Evolutionary conservation across 164 flowering plant genomes (phyloP).

Genomic region (Vitis rotundifolia): DNA sequence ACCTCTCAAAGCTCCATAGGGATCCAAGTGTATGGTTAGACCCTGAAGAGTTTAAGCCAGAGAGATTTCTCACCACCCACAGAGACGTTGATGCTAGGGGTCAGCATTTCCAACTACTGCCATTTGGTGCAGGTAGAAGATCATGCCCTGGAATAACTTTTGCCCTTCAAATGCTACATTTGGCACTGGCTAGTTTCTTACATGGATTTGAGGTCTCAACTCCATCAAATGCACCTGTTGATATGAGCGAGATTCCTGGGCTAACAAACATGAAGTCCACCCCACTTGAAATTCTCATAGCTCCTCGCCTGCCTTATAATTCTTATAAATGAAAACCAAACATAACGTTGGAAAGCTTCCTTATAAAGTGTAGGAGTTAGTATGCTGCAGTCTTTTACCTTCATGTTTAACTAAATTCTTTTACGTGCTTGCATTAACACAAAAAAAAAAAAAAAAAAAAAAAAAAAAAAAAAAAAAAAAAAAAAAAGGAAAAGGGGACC

Average conservation of each 20-base stretch:
- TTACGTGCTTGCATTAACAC: no score
- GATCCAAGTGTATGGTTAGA: constrained; percentile 8
- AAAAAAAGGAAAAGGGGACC: no score
- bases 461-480: no score
- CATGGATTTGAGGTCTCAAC: constrained; percentile 22
- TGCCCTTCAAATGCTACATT: constrained; percentile 11
- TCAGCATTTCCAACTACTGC: constrained; percentile 21
- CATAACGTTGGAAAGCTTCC: no score
- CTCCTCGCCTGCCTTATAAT: constrained; percentile 22
- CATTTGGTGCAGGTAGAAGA: constrained; percentile 37
- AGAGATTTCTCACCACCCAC: constrained; percentile 22
- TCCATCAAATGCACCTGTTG: constrained; percentile 4
- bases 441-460: no score
- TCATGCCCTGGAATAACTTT: constrained; percentile 30
- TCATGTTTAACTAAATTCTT: no score
- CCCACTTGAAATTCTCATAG: constrained; percentile 16
- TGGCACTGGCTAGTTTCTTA: constrained; percentile 19
- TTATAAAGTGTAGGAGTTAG: no score
- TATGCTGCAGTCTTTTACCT: no score
- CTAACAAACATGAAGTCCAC: constrained; percentile 5
- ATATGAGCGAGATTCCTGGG: constrained; percentile 22
- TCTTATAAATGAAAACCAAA: background rate
- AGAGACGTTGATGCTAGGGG: constrained; percentile 27
- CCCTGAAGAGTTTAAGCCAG: no score
- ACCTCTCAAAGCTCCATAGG: constrained; percentile 7